A percentile compares a stretch with the other conserved stretches of the same genome.
These are phyloP conservation scores for Metschnikowia anglica DNA, from an alignment of 805 yeast species.

Conservation along the genomic window DNA sequence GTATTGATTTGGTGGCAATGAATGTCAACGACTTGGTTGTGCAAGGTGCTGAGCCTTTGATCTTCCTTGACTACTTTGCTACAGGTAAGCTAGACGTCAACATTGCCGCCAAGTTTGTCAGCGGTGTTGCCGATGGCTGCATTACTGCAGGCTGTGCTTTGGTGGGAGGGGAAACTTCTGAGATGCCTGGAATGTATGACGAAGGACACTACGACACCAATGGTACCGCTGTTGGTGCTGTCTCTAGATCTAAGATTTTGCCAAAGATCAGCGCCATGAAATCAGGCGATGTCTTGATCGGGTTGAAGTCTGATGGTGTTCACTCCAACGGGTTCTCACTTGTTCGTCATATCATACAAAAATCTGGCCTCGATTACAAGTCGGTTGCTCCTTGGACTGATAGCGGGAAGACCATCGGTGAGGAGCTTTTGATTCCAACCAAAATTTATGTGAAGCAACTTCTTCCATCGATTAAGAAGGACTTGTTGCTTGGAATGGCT, in stretches of 20 bases:
- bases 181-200: slow-evolving; percentile 98
- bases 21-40: slow-evolving; percentile 96
- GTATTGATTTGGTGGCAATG: slow-evolving; percentile 98
- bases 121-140: slow-evolving; percentile 97
- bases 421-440: slow-evolving; percentile 85
- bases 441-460: slow-evolving; percentile 92
- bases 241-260: slow-evolving; percentile 65
- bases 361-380: slow-evolving; percentile 65
- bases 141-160: slow-evolving; percentile 93
- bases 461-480: slow-evolving; percentile 67
- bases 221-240: slow-evolving; percentile 99
- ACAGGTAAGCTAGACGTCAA: slow-evolving; percentile 85
- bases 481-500: slow-evolving; percentile 79
- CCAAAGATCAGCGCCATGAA: slow-evolving; percentile 70
- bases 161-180: slow-evolving; percentile 98
- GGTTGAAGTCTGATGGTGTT: slow-evolving; percentile 86
- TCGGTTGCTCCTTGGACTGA: slow-evolving; percentile 84
- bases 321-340: slow-evolving; percentile 97
- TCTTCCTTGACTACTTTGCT: slow-evolving; percentile 95
- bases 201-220: slow-evolving; percentile 96
- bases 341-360: slow-evolving; percentile 87
- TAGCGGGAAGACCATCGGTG: slow-evolving; percentile 68
- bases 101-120: slow-evolving; percentile 83
- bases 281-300: slow-evolving; percentile 79
- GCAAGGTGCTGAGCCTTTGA: slow-evolving; percentile 97